Evolutionary conservation across 495 filamentous ascomycete genomes (phyloP).

Genomic region (Talaromyces borbonicus): DNA sequence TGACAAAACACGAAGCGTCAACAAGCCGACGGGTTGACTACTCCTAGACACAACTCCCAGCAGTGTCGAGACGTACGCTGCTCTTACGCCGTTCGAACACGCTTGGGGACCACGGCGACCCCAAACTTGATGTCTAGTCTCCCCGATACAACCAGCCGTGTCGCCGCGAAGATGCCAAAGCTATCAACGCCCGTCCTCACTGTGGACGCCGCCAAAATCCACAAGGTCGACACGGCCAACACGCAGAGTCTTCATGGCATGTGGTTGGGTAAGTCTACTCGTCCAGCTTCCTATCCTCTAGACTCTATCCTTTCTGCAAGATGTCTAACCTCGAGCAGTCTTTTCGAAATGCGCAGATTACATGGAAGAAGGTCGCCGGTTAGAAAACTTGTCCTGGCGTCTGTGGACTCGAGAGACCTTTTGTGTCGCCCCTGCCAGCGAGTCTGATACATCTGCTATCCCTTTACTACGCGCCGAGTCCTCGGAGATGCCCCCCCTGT

Average conservation of each 20-base stretch:
- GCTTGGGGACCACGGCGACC: slow-evolving; percentile 44
- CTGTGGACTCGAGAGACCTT: slow-evolving; percentile 95
- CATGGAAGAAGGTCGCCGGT: slow-evolving; percentile 80
- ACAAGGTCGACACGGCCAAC: slow-evolving; percentile 88
- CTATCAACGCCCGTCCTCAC: slow-evolving; percentile 66
- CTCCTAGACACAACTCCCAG: neutral
- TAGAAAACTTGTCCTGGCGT: slow-evolving; percentile 94
- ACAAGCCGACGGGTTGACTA: neutral
- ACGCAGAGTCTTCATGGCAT: slow-evolving; percentile 92
- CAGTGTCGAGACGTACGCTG: neutral
- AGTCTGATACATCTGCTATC: slow-evolving; percentile 33
- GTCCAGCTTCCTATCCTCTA: too few relatives aligned
- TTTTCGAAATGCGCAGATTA: slow-evolving; percentile 94
- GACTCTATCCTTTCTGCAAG: neutral
- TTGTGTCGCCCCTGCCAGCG: slow-evolving; percentile 68
- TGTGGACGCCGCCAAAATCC: slow-evolving; percentile 76
- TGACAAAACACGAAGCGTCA: slow-evolving; percentile 8
- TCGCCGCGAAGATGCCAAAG: slow-evolving; percentile 41
- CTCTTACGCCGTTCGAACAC: slow-evolving; percentile 38
- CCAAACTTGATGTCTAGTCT: slow-evolving; percentile 26
- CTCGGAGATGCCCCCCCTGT: slow-evolving; percentile 70
- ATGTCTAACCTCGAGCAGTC: slow-evolving; percentile 39
- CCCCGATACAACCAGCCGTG: slow-evolving; percentile 5
- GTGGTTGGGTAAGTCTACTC: slow-evolving; percentile 75
- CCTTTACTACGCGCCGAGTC: slow-evolving; percentile 34